These are phyloP conservation scores for Lepidium didymum DNA, from an alignment of 345 rosid species.

Conservation along the genomic window DNA sequence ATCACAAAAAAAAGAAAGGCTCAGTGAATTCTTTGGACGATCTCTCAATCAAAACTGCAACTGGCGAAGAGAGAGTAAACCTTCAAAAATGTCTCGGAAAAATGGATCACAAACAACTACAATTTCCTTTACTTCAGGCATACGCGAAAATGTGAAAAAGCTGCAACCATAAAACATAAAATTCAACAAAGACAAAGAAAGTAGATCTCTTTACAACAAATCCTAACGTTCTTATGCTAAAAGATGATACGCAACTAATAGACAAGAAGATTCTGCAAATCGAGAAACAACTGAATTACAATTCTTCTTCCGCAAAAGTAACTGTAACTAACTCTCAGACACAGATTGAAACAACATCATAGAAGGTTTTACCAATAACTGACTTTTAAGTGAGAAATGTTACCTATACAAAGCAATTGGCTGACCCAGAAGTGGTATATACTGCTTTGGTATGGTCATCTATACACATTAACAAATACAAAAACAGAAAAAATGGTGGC, in stretches of 20 bases:
- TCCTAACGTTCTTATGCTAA: not conserved
- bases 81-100: conserved; percentile 82
- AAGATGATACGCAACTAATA: not conserved
- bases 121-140: conserved; percentile 82
- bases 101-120: conserved; percentile 96
- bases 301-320: not conserved
- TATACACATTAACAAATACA: conserved; percentile 40
- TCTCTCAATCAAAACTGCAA: not conserved
- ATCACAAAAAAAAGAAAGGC: conserved; percentile 1
- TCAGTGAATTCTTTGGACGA: not conserved
- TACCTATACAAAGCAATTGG: conserved; percentile 96
- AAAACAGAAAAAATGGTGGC: conserved; percentile 14
- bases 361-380: not conserved
- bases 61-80: conserved; percentile 28
- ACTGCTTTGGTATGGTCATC: conserved; percentile 97
- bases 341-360: not conserved
- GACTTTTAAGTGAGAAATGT: not conserved
- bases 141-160: conserved; percentile 66
- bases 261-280: not conserved
- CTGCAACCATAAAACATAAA: conserved; percentile 33
- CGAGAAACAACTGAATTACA: not conserved
- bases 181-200: not conserved
- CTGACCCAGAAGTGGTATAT: conserved; percentile 86
- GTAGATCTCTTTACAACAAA: not conserved
- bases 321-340: not conserved